Conservation (phyloP, 179 eudicot genomes). For the Nepenthes alata region DNA sequence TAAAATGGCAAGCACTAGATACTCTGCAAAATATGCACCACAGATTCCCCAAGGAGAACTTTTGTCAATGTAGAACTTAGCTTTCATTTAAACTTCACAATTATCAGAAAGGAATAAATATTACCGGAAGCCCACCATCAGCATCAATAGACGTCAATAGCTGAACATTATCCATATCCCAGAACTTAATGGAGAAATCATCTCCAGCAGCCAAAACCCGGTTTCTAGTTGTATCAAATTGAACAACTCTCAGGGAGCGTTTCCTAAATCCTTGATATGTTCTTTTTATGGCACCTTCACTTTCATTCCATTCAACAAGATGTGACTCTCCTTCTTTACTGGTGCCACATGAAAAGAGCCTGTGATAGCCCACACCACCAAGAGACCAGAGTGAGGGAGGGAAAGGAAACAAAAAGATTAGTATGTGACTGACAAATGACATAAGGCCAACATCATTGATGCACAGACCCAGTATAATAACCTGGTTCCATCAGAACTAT, state of each 20-base stretch:
- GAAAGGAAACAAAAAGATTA: background rate
- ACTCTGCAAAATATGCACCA: no score
- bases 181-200: conserved; percentile 68
- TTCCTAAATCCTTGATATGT: conserved; percentile 77
- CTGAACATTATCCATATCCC: conserved; percentile 92
- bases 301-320: conserved; percentile 97
- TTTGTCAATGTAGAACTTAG: background rate
- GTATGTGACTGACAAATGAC: background rate
- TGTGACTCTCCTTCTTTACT: conserved; percentile 92
- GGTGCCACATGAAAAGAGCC: conserved; percentile 92
- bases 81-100: background rate
- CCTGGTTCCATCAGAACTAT: conserved; percentile 95
- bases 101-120: conserved; percentile 6
- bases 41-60: no score
- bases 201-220: conserved; percentile 89
- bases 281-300: conserved; percentile 94
- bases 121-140: conserved; percentile 88
- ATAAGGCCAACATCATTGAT: background rate
- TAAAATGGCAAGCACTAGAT: no score
- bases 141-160: conserved; percentile 71
- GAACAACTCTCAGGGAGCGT: conserved; percentile 74
- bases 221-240: conserved; percentile 85
- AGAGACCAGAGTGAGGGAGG: background rate
- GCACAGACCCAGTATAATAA: conserved; percentile 11
- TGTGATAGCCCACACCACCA: conserved; percentile 12